Base-by-base conservation (phyloP, 139 green algal species). In the Haematococcus lacustris region DNA sequence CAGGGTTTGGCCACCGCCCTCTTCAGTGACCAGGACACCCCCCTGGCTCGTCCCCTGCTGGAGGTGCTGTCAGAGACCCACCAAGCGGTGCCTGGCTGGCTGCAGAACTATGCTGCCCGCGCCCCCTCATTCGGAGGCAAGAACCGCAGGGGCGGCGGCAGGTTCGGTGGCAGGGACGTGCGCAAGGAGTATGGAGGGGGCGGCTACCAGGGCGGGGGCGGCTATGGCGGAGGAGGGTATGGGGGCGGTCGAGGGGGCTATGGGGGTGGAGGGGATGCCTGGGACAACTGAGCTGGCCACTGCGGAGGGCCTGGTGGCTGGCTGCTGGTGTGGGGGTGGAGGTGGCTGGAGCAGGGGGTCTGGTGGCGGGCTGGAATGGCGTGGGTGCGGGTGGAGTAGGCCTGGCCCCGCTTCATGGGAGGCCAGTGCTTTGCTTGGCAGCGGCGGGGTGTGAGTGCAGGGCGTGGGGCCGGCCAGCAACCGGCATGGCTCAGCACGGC, bases 41-140 rank as follows among this genome's bases (percentile, higher is more conserved):
- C 77, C 40, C 73, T 99, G 21, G 91, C 92, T 1, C 76, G 83
- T 43, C 78, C 80, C 5, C 86, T 97, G 57, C 67, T 88, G 7
- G 93, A 97, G 78, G 78, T 96, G 41, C 82, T 89, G 51, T 68
- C 81, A 21, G 94, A 98, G 87, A 96, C 92, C 35, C 96, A 96
- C 74, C 94, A 98, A 89, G 88, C 96, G 76, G 92, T 98, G 66
- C 94, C 94, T 33, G 68, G 79, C 43, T 98, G 92, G 91, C 85
- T 98, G 74, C 78, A 84, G 61, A 90, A 87, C 77, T 93, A 94
- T 35, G 88, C 91, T 3, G 50, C 78, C 9, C 80, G 87, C 64
- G 71, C 79, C 6, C 68, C 73, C 4, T 69, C 70, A n/a, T 93
- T 87, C 65, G 89, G 91, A 69, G 75, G 73, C 61, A 90, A 90